Conservation (phyloP, 2,329 filamentous ascomycete genomes). For the Aureobasidium sp. region DNA sequence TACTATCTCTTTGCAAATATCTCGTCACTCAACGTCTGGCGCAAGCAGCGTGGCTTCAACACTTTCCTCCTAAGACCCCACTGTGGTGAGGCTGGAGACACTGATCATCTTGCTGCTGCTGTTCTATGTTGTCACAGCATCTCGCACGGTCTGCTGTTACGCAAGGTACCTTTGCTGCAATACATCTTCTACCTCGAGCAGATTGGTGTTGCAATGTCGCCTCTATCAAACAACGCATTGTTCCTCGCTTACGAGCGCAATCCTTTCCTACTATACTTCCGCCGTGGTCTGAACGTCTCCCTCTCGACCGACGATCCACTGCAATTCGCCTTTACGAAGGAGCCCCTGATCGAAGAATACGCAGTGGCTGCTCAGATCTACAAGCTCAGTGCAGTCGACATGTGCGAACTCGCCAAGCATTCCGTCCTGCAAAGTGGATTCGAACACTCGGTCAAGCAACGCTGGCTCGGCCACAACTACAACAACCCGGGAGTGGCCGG, state of each 20-base stretch:
- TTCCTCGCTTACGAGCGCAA: constrained; percentile 97
- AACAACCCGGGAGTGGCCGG: constrained; percentile 71
- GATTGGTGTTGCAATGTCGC: constrained; percentile 99
- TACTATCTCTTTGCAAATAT: constrained; percentile 97
- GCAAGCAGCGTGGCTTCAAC: constrained; percentile 87
- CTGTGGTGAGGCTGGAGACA: constrained; percentile 94
- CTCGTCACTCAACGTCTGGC: constrained; percentile 83
- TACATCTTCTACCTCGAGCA: constrained; percentile 98
- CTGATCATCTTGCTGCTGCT: constrained; percentile 88
- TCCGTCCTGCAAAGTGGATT: constrained; percentile 94
- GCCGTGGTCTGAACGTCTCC: constrained; percentile 88
- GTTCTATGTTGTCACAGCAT: constrained; percentile 94
- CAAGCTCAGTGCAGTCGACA: constrained; percentile 92
- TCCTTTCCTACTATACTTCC: constrained; percentile 92
- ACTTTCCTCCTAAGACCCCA: constrained; percentile 90
- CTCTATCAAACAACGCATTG: constrained; percentile 91
- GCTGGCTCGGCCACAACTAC: constrained; percentile 81
- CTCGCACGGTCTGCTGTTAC: constrained; percentile 83
- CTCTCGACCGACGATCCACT: constrained; percentile 94
- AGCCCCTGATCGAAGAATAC: constrained; percentile 96
- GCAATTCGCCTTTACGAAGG: constrained; percentile 97
- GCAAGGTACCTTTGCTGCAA: constrained; percentile 90
- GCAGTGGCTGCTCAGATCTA: constrained; percentile 97
- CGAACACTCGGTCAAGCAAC: constrained; percentile 78
- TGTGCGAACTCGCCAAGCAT: constrained; percentile 97